Conservation (phyloP, 2,329 filamentous ascomycete genomes). For the Aureobasidium melanogenum region DNA sequence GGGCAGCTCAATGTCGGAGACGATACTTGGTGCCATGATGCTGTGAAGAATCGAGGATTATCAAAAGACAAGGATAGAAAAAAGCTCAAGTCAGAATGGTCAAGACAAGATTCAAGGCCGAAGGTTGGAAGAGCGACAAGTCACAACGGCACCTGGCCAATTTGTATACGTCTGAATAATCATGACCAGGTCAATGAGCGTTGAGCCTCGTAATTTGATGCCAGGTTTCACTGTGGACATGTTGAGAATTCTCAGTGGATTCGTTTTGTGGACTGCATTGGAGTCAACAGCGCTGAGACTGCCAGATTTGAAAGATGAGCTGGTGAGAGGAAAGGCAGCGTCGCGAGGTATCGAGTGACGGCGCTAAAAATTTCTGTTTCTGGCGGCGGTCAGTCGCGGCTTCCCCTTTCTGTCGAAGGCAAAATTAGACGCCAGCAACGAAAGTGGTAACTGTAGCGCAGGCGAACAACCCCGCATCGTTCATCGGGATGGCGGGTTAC, state of each 20-base stretch:
- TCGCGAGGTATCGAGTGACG: not conserved
- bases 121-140: not conserved
- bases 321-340: not conserved
- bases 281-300: not conserved
- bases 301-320: not conserved
- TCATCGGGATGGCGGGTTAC: not conserved
- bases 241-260: not conserved
- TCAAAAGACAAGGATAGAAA: not conserved
- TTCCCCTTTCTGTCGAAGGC: not conserved
- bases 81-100: not conserved
- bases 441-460: not conserved
- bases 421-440: not conserved
- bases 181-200: not conserved
- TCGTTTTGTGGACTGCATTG: not conserved
- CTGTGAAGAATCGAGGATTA: not conserved
- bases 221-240: not conserved
- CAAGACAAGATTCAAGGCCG: not conserved
- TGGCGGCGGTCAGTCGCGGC: not conserved
- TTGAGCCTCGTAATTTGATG: not conserved
- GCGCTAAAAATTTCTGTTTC: not conserved
- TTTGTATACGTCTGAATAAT: not conserved
- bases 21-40: slow-evolving; percentile 19
- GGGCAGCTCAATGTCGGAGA: slow-evolving; percentile 19
- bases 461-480: not conserved
- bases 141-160: not conserved